A percentile compares a stretch with the other conserved stretches of the same genome.
Evolutionary conservation across 2,329 filamentous ascomycete genomes (phyloP).

Genomic region (Alternaria angustiovoidea): DNA sequence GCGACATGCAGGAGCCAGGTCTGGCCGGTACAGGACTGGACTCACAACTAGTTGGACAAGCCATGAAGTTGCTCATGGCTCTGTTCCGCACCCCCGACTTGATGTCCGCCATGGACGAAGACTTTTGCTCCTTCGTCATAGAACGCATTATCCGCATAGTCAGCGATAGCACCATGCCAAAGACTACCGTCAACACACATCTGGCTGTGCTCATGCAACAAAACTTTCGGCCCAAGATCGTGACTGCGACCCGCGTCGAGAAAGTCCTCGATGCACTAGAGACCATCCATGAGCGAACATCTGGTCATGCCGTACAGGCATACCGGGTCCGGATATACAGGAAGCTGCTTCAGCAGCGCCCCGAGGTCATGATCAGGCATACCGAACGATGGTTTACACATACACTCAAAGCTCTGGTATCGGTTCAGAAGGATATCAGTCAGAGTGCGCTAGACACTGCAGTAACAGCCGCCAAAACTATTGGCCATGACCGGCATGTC

Average conservation of each 20-base stretch:
- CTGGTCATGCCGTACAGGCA: slow-evolving; percentile 81
- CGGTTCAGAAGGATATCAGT: slow-evolving; percentile 78
- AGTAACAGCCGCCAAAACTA: slow-evolving; percentile 70
- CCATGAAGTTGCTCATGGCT: slow-evolving; percentile 77
- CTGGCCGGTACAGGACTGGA: slow-evolving; percentile 65
- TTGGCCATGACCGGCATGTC: slow-evolving; percentile 74
- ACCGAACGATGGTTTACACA: slow-evolving; percentile 81
- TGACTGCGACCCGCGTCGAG: slow-evolving; percentile 75
- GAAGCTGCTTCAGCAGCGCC: slow-evolving; percentile 76
- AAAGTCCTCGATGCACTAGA: slow-evolving; percentile 75
- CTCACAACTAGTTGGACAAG: slow-evolving; percentile 76
- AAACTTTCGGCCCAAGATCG: slow-evolving; percentile 76
- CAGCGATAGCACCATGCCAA: slow-evolving; percentile 72
- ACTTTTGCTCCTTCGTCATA: slow-evolving; percentile 81
- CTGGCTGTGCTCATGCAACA: slow-evolving; percentile 84
- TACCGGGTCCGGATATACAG: slow-evolving; percentile 82
- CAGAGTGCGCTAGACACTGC: slow-evolving; percentile 77
- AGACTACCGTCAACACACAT: slow-evolving; percentile 79
- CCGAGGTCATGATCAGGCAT: slow-evolving; percentile 72
- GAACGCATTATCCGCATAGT: slow-evolving; percentile 81
- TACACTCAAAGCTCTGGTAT: slow-evolving; percentile 82
- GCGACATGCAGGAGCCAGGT: slow-evolving; percentile 75
- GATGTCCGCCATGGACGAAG: slow-evolving; percentile 73
- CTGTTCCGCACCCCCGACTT: slow-evolving; percentile 80
- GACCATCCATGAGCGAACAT: slow-evolving; percentile 74